Conservation (phyloP, 306 rosid species). For the Trifolium repens region DNA sequence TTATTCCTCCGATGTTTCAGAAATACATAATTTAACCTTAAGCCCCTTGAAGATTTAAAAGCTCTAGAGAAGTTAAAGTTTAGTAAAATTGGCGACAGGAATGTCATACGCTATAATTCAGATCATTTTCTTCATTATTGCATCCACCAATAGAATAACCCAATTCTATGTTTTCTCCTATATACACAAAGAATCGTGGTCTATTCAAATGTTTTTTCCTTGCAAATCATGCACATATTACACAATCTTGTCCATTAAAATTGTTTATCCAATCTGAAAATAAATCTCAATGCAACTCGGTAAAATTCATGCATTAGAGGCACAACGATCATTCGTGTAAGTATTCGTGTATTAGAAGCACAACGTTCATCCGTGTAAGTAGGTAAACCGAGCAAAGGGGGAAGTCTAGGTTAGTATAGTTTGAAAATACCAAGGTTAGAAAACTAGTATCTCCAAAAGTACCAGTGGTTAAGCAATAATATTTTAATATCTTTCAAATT, state of each 20-base stretch:
- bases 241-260: background rate
- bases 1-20: background rate
- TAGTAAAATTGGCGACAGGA: background rate
- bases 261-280: background rate
- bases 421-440: background rate
- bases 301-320: background rate
- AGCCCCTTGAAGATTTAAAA: slow-evolving; percentile 18
- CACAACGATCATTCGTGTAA: background rate
- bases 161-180: background rate
- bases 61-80: background rate
- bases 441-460: background rate
- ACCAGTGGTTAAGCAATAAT: background rate
- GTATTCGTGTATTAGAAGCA: background rate
- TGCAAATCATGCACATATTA: background rate
- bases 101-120: slow-evolving; percentile 1
- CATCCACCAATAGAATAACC: background rate
- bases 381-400: background rate
- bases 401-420: background rate
- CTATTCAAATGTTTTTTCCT: background rate
- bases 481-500: background rate
- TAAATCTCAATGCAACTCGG: background rate
- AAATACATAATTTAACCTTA: background rate
- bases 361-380: background rate
- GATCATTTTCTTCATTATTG: background rate
- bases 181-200: background rate